Evolutionary conservation across 345 rosid species (phyloP).

Genomic region (Euphorbia tirucalli): DNA sequence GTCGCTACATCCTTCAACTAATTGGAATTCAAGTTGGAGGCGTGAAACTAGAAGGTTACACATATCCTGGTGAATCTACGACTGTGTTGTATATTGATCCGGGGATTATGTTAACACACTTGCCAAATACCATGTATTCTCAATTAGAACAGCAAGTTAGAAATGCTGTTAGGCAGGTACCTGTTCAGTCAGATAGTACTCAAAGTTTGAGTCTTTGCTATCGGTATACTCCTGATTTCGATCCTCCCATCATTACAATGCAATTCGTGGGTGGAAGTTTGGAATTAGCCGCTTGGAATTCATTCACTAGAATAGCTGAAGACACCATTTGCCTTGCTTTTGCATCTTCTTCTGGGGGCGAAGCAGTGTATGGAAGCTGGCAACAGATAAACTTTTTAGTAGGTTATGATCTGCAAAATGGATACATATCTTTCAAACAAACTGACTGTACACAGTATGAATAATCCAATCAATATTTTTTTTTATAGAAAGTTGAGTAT

Average conservation of each 20-base stretch:
- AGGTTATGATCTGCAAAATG: conserved; percentile 7
- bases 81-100: not conserved
- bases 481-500: not conserved
- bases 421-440: conserved; percentile 13
- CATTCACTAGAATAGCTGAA: not conserved
- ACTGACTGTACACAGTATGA: conserved; percentile 6
- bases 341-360: not conserved
- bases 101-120: conserved; percentile 2
- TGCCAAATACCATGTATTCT: not conserved
- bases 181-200: not conserved
- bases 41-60: not conserved
- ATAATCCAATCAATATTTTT: not conserved
- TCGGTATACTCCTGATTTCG: not conserved
- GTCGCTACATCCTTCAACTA: not conserved
- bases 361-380: conserved; percentile 3
- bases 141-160: not conserved
- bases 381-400: conserved; percentile 18
- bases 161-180: not conserved
- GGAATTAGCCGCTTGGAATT: not conserved
- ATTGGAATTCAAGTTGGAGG: conserved; percentile 3
- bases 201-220: conserved; percentile 2
- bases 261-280: conserved; percentile 2
- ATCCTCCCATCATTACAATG: not conserved
- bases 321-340: conserved; percentile 14
- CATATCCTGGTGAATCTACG: not conserved